Evolutionary conservation across 2,329 filamentous ascomycete species (phyloP).

Genomic region (Macroventuria anomochaeta): DNA sequence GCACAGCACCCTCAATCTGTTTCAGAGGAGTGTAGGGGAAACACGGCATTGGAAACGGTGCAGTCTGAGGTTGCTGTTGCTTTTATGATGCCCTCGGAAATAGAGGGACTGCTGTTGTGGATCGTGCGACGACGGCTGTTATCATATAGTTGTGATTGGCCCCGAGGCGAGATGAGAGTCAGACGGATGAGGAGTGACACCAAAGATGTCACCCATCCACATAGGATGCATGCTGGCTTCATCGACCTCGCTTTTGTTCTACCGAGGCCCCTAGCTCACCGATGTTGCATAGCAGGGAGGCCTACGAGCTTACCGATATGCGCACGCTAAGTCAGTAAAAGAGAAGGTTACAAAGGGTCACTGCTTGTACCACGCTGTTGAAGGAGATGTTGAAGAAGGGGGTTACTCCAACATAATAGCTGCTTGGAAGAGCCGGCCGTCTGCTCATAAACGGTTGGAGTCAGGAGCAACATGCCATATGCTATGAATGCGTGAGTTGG

Average conservation of each 20-base stretch:
- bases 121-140: not conserved
- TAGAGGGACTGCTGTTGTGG: not conserved
- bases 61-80: not conserved
- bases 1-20: not conserved
- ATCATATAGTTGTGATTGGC: not conserved
- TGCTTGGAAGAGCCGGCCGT: too few species aligned
- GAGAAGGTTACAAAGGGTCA: too few species aligned
- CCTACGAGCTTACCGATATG: too few species aligned
- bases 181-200: not conserved
- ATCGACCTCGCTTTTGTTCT: not conserved
- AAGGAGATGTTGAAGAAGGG: too few species aligned
- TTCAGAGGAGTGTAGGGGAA: not conserved
- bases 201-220: not conserved
- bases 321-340: too few species aligned
- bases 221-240: not conserved
- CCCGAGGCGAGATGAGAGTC: not conserved
- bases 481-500: too few species aligned
- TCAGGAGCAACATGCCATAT: too few species aligned
- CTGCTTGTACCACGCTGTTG: too few species aligned
- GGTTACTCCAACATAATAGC: too few species aligned
- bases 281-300: too few species aligned
- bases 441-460: too few species aligned
- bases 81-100: not conserved
- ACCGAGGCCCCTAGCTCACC: not conserved
- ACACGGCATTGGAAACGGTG: not conserved